Evolutionary conservation across 2,329 filamentous ascomycete genomes (phyloP), one percentile per base, ranked within the genome.

Genomic region (Beauveria australis): DNA sequence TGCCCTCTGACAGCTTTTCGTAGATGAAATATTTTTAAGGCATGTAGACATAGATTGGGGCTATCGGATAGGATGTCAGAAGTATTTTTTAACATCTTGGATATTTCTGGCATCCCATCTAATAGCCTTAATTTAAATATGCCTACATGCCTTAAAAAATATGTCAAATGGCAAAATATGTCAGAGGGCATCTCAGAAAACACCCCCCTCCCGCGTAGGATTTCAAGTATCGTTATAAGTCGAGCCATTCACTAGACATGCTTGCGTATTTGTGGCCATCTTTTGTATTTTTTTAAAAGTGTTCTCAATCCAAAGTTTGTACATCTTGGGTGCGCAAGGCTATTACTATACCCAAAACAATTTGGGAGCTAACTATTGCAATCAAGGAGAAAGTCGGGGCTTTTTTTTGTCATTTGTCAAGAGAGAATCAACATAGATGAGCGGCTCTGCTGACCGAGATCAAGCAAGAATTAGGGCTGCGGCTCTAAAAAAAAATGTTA

Each of bases 301-400:
- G 1, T 48, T 48, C 46, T 67, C 53, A 66, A 64, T 62, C 61
- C 63, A 63, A 47, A 61, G 56, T 61, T 65, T 59, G 47, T 49
- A 64, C 61, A 65, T 64, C 66, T 59, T 67, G 59, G 43, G 59
- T 62, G 57, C 64, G 68, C 63, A 65, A 63, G 61, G 68, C 68
- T 62, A 51, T 37, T 18, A 60, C 33, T 62, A 46, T 28, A 57
- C 33, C 26, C 40, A 56, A 43, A 44, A 26, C 19, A 47, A 59
- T 53, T 56, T 49, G n/a, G 41, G 53, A 62, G 53, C 44, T 5
- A 62, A 52, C 44, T 7, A 46, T 53, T 56, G 44, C 37, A 61
- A 46, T 18, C 12, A 53, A 54, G 24, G 33, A 51, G 16, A 55
- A 44, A 41, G 51, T 10, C 14, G 18, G 28, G 18, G 28, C 26